These are phyloP conservation scores for Saccharomycopsis babjevae DNA, from an alignment of 805 yeast genomes.

Conservation along the genomic window DNA sequence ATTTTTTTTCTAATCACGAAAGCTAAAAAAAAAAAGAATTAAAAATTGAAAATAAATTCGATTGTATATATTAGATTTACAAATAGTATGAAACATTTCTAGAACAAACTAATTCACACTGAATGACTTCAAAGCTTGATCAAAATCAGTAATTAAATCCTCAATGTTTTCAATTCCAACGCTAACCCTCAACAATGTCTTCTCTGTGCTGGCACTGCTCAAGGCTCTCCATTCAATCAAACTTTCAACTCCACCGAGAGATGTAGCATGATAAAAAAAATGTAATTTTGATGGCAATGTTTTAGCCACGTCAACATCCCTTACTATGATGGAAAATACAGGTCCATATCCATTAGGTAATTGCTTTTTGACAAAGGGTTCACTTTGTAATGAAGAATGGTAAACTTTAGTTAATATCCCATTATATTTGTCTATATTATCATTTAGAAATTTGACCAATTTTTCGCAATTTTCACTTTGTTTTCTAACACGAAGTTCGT, in stretches of 20 bases:
- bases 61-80: background rate
- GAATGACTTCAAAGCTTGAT: constrained; percentile 35
- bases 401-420: constrained; percentile 37
- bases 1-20: too few relatives aligned
- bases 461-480: constrained; percentile 57
- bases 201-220: constrained; percentile 48
- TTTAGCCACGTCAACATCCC: constrained; percentile 44
- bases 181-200: constrained; percentile 60
- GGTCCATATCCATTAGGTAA: constrained; percentile 61
- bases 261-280: constrained; percentile 82
- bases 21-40: too few relatives aligned
- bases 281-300: constrained; percentile 53
- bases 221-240: constrained; percentile 85
- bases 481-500: constrained; percentile 53
- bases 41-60: too few relatives aligned
- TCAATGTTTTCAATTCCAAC: constrained; percentile 70
- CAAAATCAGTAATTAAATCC: constrained; percentile 68
- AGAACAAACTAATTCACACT: background rate
- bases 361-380: constrained; percentile 56
- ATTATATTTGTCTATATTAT: constrained; percentile 37
- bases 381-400: constrained; percentile 74
- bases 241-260: constrained; percentile 88
- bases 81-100: too few relatives aligned
- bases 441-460: constrained; percentile 49
- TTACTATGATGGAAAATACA: constrained; percentile 57